Percentiles rank a stretch among this genome's conserved stretches.
Conservation (phyloP, 1,139 yeast genomes). For the Pichia sp. region DNA sequence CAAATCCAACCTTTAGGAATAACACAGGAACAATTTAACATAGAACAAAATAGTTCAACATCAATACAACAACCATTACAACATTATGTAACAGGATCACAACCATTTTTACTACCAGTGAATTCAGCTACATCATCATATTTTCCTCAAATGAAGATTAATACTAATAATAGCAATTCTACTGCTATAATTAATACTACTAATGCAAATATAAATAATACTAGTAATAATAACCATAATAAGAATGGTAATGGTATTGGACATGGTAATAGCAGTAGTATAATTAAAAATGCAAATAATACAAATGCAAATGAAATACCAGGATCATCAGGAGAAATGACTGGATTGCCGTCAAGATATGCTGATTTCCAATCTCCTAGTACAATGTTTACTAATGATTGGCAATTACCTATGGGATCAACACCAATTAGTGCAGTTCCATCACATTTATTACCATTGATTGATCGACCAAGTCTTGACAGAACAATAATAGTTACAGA, state of each 20-base stretch:
- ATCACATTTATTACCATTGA: background rate
- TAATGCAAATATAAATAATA: background rate
- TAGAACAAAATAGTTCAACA: too few relatives aligned
- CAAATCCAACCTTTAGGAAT: background rate
- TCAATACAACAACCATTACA: too few relatives aligned
- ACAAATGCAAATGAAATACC: constrained; percentile 1
- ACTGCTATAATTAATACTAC: background rate
- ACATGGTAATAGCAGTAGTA: background rate
- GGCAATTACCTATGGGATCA: constrained; percentile 29
- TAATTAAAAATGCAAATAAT: background rate
- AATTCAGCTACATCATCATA: constrained; percentile 18
- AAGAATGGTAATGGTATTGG: background rate
- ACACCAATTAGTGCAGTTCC: constrained; percentile 23
- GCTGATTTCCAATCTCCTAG: constrained; percentile 35
- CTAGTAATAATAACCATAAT: background rate
- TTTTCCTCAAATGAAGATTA: constrained; percentile 10
- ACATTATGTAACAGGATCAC: background rate
- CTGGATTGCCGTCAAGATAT: constrained; percentile 46
- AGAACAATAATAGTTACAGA: background rate
- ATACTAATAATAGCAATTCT: background rate
- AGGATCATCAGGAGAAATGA: constrained; percentile 31
- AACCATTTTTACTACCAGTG: constrained; percentile 10
- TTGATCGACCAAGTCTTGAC: background rate
- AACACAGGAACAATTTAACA: too few relatives aligned
- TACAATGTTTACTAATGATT: constrained; percentile 28